Conservation (phyloP, 805 yeast genomes). For the Kodamaea leandrae region DNA sequence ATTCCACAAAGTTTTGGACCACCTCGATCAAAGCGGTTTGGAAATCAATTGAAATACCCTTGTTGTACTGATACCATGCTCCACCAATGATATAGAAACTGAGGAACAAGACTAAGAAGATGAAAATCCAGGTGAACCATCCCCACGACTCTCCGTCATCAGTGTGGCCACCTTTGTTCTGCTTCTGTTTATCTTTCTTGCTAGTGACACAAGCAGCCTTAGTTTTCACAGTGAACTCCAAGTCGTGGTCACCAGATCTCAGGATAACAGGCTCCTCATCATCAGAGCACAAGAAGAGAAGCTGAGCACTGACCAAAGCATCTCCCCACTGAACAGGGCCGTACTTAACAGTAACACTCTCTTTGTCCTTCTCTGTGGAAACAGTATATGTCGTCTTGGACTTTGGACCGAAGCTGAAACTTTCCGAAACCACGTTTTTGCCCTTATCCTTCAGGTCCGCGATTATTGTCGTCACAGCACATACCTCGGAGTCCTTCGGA, state of each 20-base stretch:
- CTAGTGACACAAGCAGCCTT: conserved; percentile 40
- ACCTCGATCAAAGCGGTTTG: conserved; percentile 73
- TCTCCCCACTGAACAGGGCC: conserved; percentile 73
- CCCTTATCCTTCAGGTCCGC: conserved; percentile 41
- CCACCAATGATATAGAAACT: conserved; percentile 71
- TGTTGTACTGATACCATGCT: conserved; percentile 72
- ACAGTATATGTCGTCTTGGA: conserved; percentile 29
- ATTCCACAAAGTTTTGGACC: conserved; percentile 60
- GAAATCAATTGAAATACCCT: conserved; percentile 68
- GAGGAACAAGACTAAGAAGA: conserved; percentile 64
- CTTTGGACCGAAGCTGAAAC: conserved; percentile 54
- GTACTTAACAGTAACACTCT: conserved; percentile 38
- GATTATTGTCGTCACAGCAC: conserved; percentile 64
- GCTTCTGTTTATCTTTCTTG: conserved; percentile 29
- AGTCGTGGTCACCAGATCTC: conserved; percentile 16
- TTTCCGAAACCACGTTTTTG: conserved; percentile 52
- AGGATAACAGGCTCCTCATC: conserved; percentile 12
- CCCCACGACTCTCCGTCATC: conserved; percentile 61
- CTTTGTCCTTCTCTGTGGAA: conserved; percentile 26
- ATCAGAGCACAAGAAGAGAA: conserved; percentile 48
- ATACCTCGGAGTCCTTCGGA: conserved; percentile 68
- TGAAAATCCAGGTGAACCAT: conserved; percentile 78
- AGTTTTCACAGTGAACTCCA: conserved; percentile 30
- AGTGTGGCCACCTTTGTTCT: conserved; percentile 21
- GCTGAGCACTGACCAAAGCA: conserved; percentile 42